Percentiles rank a stretch among this genome's conserved stretches.
Conservation (phyloP, 441 rosid species). For the Kokia cookei region DNA sequence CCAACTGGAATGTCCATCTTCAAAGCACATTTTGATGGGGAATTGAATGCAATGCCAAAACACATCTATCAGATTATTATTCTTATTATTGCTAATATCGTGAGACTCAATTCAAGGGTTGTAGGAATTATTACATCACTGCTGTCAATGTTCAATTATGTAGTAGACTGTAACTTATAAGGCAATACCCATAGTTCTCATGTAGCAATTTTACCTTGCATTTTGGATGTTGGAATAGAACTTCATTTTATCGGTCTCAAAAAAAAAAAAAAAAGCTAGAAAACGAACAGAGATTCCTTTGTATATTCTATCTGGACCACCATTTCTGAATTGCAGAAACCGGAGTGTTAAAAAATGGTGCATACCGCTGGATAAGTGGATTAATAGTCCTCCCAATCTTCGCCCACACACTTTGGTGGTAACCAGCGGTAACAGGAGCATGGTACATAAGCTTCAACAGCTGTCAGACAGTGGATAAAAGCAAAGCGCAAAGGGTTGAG, state of each 20-base stretch:
- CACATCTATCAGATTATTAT: too few species aligned
- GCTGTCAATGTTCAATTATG: too few species aligned
- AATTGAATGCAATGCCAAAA: too few species aligned
- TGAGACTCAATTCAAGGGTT: too few species aligned
- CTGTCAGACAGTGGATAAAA: slow-evolving; percentile 28
- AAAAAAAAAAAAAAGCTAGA: background rate
- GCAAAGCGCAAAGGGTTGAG: background rate
- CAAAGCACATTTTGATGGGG: too few species aligned
- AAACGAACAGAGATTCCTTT: background rate
- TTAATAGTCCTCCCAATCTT: slow-evolving; percentile 59
- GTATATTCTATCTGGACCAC: slow-evolving; percentile 71
- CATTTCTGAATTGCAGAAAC: slow-evolving; percentile 71
- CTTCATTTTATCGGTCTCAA: background rate
- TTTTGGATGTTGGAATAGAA: background rate
- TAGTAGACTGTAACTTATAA: too few species aligned
- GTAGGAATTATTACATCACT: too few species aligned
- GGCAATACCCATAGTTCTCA: too few species aligned
- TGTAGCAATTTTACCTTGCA: too few species aligned
- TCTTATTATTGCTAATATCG: too few species aligned
- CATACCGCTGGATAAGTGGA: slow-evolving; percentile 58
- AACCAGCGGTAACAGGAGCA: slow-evolving; percentile 81
- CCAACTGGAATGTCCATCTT: too few species aligned
- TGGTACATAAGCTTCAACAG: slow-evolving; percentile 95
- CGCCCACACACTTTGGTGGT: slow-evolving; percentile 90
- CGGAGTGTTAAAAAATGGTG: slow-evolving; percentile 74